Conservation (phyloP, 257 asterid genomes). For the Anisodus tanguticus region DNA sequence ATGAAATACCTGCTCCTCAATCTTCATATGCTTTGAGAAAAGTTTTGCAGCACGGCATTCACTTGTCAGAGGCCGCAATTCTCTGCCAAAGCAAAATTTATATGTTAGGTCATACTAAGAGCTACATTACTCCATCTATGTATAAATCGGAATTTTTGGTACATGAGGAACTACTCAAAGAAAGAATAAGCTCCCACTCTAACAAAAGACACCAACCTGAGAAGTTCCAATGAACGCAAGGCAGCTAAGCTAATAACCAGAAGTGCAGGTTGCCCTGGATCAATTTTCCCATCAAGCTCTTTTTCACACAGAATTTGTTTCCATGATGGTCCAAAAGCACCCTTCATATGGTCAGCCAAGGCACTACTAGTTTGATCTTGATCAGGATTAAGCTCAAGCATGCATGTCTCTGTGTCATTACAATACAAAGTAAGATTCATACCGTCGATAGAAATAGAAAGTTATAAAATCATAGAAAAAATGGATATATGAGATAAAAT, state of each 20-base stretch:
- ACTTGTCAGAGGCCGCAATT: constrained; percentile 69
- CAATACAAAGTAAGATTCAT: neutral
- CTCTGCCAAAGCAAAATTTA: constrained; percentile 56
- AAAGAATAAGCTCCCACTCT: neutral
- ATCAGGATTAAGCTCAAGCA: constrained; percentile 59
- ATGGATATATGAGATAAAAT: neutral
- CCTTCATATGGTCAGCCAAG: constrained; percentile 68
- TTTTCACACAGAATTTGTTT: constrained; percentile 64
- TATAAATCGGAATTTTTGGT: neutral
- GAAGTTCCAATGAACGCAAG: constrained; percentile 72
- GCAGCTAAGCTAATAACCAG: constrained; percentile 86
- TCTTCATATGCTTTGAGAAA: constrained; percentile 96
- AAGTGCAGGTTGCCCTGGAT: constrained; percentile 86
- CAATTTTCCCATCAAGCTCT: constrained; percentile 57
- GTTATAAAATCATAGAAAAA: neutral
- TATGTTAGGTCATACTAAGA: constrained; percentile 3
- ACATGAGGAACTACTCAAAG: neutral
- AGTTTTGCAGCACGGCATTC: constrained; percentile 95
- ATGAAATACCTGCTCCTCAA: constrained; percentile 85
- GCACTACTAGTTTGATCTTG: constrained; percentile 42
- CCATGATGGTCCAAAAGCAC: constrained; percentile 81
- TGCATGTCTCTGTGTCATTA: constrained; percentile 53
- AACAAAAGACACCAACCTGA: constrained; percentile 56
- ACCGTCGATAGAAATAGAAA: neutral
- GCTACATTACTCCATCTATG: neutral